These are phyloP conservation scores for Cutaneotrichosporon arboriforme DNA, from an alignment of 1,284 basidiomycete genomes.

Conservation along the genomic window DNA sequence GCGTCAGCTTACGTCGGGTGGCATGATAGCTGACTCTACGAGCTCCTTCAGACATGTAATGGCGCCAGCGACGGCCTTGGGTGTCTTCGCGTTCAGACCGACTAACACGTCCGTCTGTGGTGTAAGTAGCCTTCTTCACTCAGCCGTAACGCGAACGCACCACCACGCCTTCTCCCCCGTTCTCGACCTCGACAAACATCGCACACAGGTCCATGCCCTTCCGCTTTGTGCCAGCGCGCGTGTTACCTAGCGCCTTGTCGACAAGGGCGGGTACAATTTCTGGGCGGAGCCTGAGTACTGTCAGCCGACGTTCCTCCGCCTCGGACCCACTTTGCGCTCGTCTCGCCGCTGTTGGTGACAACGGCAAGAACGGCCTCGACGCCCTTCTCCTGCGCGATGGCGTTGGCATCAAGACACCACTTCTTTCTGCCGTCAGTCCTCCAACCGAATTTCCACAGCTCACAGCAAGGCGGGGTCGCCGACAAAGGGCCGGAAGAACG, in stretches of 20 bases:
- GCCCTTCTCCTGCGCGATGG: constrained; percentile 96
- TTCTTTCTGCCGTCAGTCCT: constrained; percentile 59
- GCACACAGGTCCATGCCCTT: constrained; percentile 80
- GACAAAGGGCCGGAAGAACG: constrained; percentile 84
- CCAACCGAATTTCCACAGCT: not conserved
- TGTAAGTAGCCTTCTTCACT: constrained; percentile 17
- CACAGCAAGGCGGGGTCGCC: constrained; percentile 49
- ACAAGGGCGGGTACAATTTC: constrained; percentile 81
- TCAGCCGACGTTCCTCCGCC: not conserved
- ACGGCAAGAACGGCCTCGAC: constrained; percentile 78
- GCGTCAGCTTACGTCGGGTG: not conserved
- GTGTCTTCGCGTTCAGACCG: constrained; percentile 86
- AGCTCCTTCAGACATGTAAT: constrained; percentile 77
- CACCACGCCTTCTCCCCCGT: constrained; percentile 77
- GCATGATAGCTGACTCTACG: constrained; percentile 53
- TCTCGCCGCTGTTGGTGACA: constrained; percentile 87
- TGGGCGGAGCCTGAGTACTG: constrained; percentile 53
- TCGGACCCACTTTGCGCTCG: constrained; percentile 56
- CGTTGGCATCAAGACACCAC: constrained; percentile 86
- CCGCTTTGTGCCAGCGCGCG: constrained; percentile 83
- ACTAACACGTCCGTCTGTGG: constrained; percentile 71
- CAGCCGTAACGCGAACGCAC: constrained; percentile 59
- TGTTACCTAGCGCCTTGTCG: constrained; percentile 91
- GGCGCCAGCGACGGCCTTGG: constrained; percentile 82
- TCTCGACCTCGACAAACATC: constrained; percentile 92